phyloP scores from a whole-genome alignment of 2,329 filamentous ascomycete species.

The Epichloe bromicola region DNA sequence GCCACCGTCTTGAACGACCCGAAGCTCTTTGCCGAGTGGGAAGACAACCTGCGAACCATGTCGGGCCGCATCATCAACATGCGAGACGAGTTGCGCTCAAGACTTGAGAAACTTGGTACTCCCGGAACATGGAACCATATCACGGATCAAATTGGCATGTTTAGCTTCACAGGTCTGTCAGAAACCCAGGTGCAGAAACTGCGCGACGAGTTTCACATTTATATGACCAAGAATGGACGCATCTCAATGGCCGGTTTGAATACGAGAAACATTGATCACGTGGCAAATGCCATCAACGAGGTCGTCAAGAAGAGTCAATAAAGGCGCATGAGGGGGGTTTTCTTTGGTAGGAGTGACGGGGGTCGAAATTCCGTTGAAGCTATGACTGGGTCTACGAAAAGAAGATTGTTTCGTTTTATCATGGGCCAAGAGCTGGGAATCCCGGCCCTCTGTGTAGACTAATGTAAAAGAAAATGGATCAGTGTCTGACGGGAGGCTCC shows the following conservation, averaged over 20 bases:
- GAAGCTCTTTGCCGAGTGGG: conserved; percentile 77
- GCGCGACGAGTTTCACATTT: conserved; percentile 59
- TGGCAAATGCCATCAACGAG: conserved; percentile 78
- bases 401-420: not conserved
- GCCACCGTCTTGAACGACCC: conserved; percentile 72
- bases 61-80: conserved; percentile 89
- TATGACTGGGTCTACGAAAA: not conserved
- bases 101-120: conserved; percentile 74
- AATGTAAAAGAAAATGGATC: not conserved
- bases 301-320: conserved; percentile 42
- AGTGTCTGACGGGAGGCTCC: not conserved
- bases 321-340: not conserved
- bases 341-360: not conserved
- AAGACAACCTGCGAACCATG: conserved; percentile 85
- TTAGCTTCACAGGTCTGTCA: conserved; percentile 76
- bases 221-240: conserved; percentile 95
- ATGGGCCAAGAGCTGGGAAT: conserved; percentile 6
- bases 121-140: conserved; percentile 95
- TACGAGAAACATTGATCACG: conserved; percentile 81
- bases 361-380: not conserved
- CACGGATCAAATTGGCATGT: conserved; percentile 99
- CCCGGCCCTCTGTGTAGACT: conserved; percentile 2
- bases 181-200: conserved; percentile 63
- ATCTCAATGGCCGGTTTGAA: conserved; percentile 99
- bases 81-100: conserved; percentile 63